Evolutionary conservation across 2,329 filamentous ascomycete species (phyloP).

Genomic region (Harringtonia aguacate): DNA sequence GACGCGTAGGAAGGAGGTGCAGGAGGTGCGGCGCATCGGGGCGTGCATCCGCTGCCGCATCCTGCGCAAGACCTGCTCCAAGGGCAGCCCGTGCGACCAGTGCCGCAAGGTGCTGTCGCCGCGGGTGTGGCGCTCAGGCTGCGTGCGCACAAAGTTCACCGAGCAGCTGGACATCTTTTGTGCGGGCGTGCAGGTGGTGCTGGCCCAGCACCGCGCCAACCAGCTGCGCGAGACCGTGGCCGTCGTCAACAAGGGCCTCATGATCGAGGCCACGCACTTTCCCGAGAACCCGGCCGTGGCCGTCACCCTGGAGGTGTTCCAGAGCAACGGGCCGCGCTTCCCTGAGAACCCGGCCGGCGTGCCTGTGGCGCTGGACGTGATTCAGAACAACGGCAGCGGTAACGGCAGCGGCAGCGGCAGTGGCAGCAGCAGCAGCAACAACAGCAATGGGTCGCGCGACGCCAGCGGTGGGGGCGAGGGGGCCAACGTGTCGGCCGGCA

Average conservation of each 20-base stretch:
- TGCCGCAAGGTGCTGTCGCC: constrained; percentile 54
- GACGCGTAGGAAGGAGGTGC: constrained; percentile 51
- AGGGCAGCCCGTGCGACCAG: constrained; percentile 50
- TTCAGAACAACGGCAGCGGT: constrained; percentile 1
- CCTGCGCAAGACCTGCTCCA: constrained; percentile 55
- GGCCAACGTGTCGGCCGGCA: not conserved
- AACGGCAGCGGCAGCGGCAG: constrained; percentile 1
- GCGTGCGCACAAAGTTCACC: constrained; percentile 50
- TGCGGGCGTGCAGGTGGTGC: constrained; percentile 51
- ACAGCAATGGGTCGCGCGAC: no score
- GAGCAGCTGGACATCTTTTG: constrained; percentile 54
- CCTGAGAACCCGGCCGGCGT: constrained; percentile 13
- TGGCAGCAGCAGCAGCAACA: not conserved
- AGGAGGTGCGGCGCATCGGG: constrained; percentile 53
- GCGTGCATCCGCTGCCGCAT: constrained; percentile 58
- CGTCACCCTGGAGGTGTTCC: constrained; percentile 32
- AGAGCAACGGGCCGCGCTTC: constrained; percentile 24
- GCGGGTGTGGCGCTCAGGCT: constrained; percentile 54
- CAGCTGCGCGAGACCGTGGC: constrained; percentile 38
- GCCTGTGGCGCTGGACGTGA: constrained; percentile 8
- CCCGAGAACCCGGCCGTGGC: constrained; percentile 24
- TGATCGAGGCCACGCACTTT: constrained; percentile 50
- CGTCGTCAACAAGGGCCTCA: constrained; percentile 35
- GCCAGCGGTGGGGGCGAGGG: no score
- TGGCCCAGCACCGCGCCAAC: constrained; percentile 50